Percentiles rank a stretch among this genome's conserved stretches.
Evolutionary conservation across 75 land plant species (phyloP).

Genomic region (Pinus albicaulis): DNA sequence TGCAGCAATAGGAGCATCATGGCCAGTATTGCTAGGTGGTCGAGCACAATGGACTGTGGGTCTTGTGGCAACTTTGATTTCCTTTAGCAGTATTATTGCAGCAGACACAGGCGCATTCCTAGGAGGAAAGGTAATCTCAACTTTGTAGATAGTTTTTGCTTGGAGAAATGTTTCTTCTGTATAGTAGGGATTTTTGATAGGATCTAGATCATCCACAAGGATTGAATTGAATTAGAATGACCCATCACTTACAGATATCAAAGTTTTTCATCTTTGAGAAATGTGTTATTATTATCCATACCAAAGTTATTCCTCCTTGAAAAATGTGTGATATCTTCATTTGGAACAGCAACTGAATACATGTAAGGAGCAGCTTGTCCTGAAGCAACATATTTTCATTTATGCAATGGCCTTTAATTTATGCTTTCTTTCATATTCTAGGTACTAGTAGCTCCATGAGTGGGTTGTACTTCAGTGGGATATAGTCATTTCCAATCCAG

Average conservation of each 20-base stretch:
- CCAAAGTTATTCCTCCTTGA: neutral
- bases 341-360: neutral
- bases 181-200: neutral
- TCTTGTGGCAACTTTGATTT: conserved; percentile 84
- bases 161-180: neutral
- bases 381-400: neutral
- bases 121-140: conserved; percentile 76
- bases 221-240: neutral
- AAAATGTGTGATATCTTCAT: neutral
- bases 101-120: conserved; percentile 95
- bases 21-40: conserved; percentile 87
- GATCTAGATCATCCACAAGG: neutral
- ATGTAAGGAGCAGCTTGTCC: neutral
- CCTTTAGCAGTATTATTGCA: conserved; percentile 85
- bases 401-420: neutral
- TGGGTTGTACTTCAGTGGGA: neutral
- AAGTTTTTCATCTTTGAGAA: neutral
- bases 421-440: neutral
- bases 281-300: neutral
- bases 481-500: neutral
- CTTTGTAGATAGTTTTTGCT: neutral
- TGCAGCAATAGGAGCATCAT: conserved; percentile 54
- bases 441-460: neutral
- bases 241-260: neutral
- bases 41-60: conserved; percentile 90